Percentiles rank a stretch among this genome's conserved stretches.
Evolutionary conservation across 2,329 filamentous ascomycete species (phyloP).

Genomic region (Piedraia hortae): DNA sequence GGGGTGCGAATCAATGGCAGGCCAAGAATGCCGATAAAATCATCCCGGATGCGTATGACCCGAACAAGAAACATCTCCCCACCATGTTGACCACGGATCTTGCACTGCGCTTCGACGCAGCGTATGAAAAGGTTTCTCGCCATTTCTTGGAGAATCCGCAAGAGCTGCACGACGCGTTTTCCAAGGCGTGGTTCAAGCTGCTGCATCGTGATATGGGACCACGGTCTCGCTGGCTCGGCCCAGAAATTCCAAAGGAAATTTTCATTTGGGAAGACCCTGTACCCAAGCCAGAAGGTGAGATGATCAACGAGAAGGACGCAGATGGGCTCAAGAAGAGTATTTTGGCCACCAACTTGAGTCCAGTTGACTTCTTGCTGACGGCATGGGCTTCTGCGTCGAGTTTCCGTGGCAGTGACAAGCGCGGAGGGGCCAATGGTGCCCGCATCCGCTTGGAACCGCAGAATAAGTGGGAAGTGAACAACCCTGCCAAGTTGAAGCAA

Average conservation of each 20-base stretch:
- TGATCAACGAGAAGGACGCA: slow-evolving; percentile 35
- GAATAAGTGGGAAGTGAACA: slow-evolving; percentile 47
- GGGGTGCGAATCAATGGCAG: slow-evolving; percentile 50
- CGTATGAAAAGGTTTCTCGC: slow-evolving; percentile 48
- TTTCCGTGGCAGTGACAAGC: slow-evolving; percentile 53
- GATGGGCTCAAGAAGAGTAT: slow-evolving; percentile 40
- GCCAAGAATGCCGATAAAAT: slow-evolving; percentile 38
- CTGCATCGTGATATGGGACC: slow-evolving; percentile 58
- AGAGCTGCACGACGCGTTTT: slow-evolving; percentile 40
- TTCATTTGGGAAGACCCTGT: slow-evolving; percentile 53
- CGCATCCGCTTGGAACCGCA: slow-evolving; percentile 49
- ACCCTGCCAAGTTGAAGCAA: slow-evolving; percentile 35
- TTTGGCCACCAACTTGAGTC: slow-evolving; percentile 31
- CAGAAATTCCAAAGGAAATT: slow-evolving; percentile 41
- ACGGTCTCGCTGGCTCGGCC: slow-evolving; percentile 40
- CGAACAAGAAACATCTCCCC: slow-evolving; percentile 44
- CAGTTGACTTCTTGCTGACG: slow-evolving; percentile 33
- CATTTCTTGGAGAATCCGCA: slow-evolving; percentile 41
- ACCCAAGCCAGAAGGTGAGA: slow-evolving; percentile 27
- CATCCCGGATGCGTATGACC: slow-evolving; percentile 44
- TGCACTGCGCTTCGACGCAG: slow-evolving; percentile 40
- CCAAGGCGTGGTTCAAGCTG: slow-evolving; percentile 59
- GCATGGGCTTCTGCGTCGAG: slow-evolving; percentile 45
- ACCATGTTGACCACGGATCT: slow-evolving; percentile 54
- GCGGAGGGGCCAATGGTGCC: slow-evolving; percentile 54